Conservation (phyloP, 352 stramenopile genomes). For the Elongisporangium undulatum region DNA sequence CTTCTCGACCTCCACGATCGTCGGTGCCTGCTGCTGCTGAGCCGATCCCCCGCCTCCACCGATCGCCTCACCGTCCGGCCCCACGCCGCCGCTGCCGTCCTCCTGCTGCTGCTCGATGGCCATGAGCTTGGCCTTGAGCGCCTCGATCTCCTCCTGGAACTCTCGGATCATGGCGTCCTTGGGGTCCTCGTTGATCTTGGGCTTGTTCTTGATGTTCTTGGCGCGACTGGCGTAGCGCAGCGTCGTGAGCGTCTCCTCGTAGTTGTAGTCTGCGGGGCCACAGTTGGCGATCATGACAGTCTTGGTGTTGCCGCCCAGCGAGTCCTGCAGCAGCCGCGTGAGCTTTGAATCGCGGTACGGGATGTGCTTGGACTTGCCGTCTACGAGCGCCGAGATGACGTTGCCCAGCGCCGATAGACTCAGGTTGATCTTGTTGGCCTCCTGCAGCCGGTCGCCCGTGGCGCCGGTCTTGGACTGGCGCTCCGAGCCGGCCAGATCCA, state of each 20-base stretch:
- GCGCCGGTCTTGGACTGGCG: constrained; percentile 82
- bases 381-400: constrained; percentile 82
- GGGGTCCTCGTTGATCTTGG: constrained; percentile 93
- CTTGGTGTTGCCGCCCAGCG: constrained; percentile 93
- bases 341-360: constrained; percentile 92
- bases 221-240: constrained; percentile 95
- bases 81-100: constrained; percentile 1
- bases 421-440: constrained; percentile 87
- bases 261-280: constrained; percentile 94
- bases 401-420: constrained; percentile 76
- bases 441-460: constrained; percentile 74
- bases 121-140: constrained; percentile 83
- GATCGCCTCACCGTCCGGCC: neutral
- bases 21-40: constrained; percentile 7
- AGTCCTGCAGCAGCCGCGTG: constrained; percentile 90
- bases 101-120: constrained; percentile 48
- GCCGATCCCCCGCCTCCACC: constrained; percentile 4
- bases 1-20: constrained; percentile 79
- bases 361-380: constrained; percentile 83
- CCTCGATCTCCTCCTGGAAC: constrained; percentile 88
- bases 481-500: constrained; percentile 78
- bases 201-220: constrained; percentile 98
- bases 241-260: constrained; percentile 94
- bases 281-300: constrained; percentile 95
- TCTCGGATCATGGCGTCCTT: constrained; percentile 89